phyloP scores from a whole-genome alignment of 768 basidiomycete genomes.

The Albatrellus ellisii region DNA sequence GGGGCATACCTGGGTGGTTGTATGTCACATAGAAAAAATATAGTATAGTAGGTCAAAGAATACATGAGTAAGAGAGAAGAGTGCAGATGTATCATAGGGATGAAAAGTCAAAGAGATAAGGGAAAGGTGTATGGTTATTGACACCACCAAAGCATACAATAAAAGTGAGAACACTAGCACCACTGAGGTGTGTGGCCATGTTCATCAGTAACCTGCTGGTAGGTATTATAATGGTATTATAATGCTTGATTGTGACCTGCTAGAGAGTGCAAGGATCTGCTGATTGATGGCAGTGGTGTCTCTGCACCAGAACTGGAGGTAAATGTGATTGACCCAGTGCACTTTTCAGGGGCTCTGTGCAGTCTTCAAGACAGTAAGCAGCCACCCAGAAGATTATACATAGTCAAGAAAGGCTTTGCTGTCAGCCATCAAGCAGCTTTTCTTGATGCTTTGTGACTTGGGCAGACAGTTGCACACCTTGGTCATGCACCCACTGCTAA shows the following conservation, averaged over 20 bases:
- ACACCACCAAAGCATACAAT: too few relatives aligned
- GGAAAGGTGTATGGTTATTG: too few relatives aligned
- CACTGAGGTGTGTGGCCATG: too few relatives aligned
- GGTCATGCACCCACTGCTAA: slow-evolving; percentile 60
- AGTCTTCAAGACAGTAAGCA: slow-evolving; percentile 18
- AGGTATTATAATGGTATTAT: too few relatives aligned
- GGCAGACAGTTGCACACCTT: slow-evolving; percentile 46
- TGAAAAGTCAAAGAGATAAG: too few relatives aligned
- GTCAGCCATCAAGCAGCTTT: slow-evolving; percentile 46
- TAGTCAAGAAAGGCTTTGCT: slow-evolving; percentile 40
- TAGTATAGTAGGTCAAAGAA: too few relatives aligned
- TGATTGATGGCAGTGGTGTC: slow-evolving; percentile 53
- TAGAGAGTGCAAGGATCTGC: slow-evolving; percentile 55
- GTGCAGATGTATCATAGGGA: too few relatives aligned
- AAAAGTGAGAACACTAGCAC: too few relatives aligned
- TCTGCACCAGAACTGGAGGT: slow-evolving; percentile 55
- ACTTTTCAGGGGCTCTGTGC: slow-evolving; percentile 29
- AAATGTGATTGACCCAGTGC: slow-evolving; percentile 58
- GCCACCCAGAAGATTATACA: not conserved
- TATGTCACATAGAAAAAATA: too few relatives aligned
- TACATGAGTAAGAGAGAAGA: too few relatives aligned
- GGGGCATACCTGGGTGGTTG: too few relatives aligned
- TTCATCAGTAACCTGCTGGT: too few relatives aligned
- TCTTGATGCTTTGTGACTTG: slow-evolving; percentile 55
- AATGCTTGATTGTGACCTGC: slow-evolving; percentile 61